Evolutionary conservation across 2,329 filamentous ascomycete genomes (phyloP).

Genomic region (Phialocephala subalpina): DNA sequence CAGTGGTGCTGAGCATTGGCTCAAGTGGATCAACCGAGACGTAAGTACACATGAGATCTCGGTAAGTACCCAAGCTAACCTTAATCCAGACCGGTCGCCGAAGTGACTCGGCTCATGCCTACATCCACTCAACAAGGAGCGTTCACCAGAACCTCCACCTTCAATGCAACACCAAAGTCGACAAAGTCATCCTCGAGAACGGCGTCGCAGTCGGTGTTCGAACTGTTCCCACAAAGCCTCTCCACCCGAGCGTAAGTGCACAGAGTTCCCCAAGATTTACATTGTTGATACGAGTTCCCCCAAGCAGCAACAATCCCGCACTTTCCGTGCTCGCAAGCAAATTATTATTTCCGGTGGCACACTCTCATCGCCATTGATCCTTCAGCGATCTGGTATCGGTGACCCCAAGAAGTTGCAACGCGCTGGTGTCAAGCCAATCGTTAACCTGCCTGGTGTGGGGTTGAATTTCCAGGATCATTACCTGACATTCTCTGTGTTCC

Average conservation of each 20-base stretch:
- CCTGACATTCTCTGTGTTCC: constrained; percentile 59
- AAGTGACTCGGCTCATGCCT: constrained; percentile 79
- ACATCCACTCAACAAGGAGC: constrained; percentile 78
- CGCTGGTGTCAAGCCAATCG: constrained; percentile 55
- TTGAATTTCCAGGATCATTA: constrained; percentile 65
- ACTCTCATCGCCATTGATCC: constrained; percentile 50
- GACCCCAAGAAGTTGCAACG: constrained; percentile 55
- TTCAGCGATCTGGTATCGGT: constrained; percentile 70
- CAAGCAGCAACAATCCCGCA: constrained; percentile 42
- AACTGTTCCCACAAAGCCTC: constrained; percentile 74
- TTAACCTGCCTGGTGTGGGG: constrained; percentile 61
- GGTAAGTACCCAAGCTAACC: neutral
- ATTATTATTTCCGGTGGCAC: constrained; percentile 56
- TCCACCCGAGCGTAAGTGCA: constrained; percentile 56
- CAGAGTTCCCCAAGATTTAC: neutral
- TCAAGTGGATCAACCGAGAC: constrained; percentile 84
- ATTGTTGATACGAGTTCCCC: constrained; percentile 35
- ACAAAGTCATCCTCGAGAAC: constrained; percentile 60
- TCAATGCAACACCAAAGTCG: constrained; percentile 63
- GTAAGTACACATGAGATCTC: constrained; percentile 41
- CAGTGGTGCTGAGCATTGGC: constrained; percentile 79
- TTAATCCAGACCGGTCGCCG: constrained; percentile 67
- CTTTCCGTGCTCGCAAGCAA: constrained; percentile 47
- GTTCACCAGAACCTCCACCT: constrained; percentile 68
- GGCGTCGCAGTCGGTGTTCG: constrained; percentile 76